Base-by-base conservation (phyloP, 345 rosid genomes). In the Balakata baccata region DNA sequence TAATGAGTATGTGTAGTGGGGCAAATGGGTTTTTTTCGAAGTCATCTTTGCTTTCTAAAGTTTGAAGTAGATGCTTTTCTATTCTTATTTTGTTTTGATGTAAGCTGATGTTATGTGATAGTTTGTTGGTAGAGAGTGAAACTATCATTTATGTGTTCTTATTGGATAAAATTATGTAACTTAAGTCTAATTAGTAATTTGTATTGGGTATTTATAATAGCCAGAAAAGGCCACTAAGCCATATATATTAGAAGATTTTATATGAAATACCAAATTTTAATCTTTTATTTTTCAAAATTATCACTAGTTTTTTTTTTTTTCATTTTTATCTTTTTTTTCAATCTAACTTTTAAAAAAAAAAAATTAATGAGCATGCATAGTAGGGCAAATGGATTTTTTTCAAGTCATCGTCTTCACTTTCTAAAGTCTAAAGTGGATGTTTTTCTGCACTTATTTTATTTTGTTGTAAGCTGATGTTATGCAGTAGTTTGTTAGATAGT, bases 121-220 rank as follows among this genome's bases (percentile, higher is more conserved):
- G 64, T 61, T 73, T 69, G 22, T 9, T 16, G 70, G 67, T 64
- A 70, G 60, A 45, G 49, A 47, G 18, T 34, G 79, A 58, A 71
- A 39, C 59, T 39, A 34, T 41, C 46, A 3, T 65, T 17, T 38
- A 49, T 59, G 56, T 52, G 22, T 64, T 22, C 41, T 52, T 5
- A 2, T 22, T 5, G 38, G 69, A 50, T 73, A 14, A 62, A 25
- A 37, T 60, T 7, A 56, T 43, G 53, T 5, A 60, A 59, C 49
- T 63, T 7, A 39, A 11, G 39, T 47, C 69, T 13, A 29, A 58
- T 39, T n/a, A n/a, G n/a, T n/a, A n/a, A n/a, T n/a, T 37, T 43
- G 61, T 47, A 39, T 8, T 14, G 38, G 34, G 29, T 39, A 54
- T 29, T 29, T 54, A 12, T 3, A 6, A 5, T 18, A 7, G 20